These are phyloP conservation scores for Acer saccharum DNA, from an alignment of 345 rosid genomes.

Conservation along the genomic window DNA sequence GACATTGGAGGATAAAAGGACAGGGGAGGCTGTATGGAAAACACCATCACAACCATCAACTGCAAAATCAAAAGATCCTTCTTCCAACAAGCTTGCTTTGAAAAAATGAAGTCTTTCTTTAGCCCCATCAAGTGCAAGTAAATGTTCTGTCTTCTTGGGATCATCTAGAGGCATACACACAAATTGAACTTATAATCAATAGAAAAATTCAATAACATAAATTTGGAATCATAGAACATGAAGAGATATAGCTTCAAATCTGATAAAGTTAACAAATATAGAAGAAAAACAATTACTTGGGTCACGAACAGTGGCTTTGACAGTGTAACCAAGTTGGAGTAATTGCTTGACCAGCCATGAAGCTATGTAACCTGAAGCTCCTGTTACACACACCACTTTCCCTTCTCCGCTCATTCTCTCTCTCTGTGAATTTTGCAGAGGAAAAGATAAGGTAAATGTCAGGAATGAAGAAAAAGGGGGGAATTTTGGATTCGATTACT, in stretches of 20 bases:
- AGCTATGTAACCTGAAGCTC: conserved; percentile 50
- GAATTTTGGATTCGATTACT: no score
- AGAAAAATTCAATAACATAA: neutral
- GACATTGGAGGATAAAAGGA: no score
- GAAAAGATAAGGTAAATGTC: no score
- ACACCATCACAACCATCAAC: conserved; percentile 35
- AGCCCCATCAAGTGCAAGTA: conserved; percentile 43
- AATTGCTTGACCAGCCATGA: conserved; percentile 46
- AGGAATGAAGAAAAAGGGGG: no score
- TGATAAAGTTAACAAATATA: no score
- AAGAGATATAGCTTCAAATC: no score
- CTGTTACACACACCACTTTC: conserved; percentile 40
- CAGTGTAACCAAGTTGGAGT: conserved; percentile 46
- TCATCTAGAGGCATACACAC: conserved; percentile 29
- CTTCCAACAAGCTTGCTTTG: conserved; percentile 32
- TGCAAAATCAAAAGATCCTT: conserved; percentile 35
- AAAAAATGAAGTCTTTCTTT: conserved; percentile 37
- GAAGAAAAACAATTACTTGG: conserved; percentile 25
- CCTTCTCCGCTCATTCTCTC: conserved; percentile 19
- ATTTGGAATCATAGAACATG: no score
- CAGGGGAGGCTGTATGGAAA: conserved; percentile 39
- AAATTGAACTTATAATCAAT: no score
- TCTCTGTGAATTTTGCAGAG: neutral
- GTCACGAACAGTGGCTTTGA: conserved; percentile 47
- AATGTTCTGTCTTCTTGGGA: conserved; percentile 31